These are phyloP conservation scores for Pezicula rhizophila DNA, from an alignment of 2,329 filamentous ascomycete species.

Conservation along the genomic window DNA sequence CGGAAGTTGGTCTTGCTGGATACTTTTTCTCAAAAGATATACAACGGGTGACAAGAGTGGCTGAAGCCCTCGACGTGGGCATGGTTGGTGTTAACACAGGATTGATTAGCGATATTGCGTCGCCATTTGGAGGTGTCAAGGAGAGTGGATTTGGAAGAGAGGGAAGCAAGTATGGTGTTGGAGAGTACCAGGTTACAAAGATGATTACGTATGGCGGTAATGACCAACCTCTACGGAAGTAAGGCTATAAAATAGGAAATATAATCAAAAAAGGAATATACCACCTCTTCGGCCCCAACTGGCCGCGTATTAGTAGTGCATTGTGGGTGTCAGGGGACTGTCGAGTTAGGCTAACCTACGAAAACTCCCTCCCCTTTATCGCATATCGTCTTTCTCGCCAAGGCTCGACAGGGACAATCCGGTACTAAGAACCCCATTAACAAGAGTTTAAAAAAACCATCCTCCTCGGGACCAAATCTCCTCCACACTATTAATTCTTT, in stretches of 20 bases:
- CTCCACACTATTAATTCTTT: no score
- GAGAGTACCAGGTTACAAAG: conserved; percentile 48
- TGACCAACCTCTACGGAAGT: conserved; percentile 46
- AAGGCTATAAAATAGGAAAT: background rate
- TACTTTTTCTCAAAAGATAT: conserved; percentile 80
- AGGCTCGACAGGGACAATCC: no score
- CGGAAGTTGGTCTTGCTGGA: conserved; percentile 83
- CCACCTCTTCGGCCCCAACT: no score
- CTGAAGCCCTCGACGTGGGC: conserved; percentile 70
- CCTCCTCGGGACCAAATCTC: no score
- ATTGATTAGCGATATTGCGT: conserved; percentile 45
- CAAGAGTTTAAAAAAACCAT: no score
- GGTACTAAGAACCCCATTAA: no score
- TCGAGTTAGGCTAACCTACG: no score
- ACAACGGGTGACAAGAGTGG: conserved; percentile 53
- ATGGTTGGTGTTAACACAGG: conserved; percentile 86
- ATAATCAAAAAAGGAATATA: no score
- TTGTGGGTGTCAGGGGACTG: no score
- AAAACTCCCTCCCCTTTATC: no score
- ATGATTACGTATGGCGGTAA: conserved; percentile 50
- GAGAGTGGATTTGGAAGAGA: conserved; percentile 50
- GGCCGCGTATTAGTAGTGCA: no score
- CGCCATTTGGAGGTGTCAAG: conserved; percentile 53
- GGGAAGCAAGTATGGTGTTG: conserved; percentile 47
- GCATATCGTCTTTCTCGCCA: no score